Evolutionary conservation across 2,329 filamentous ascomycete genomes (phyloP).

Genomic region (Dryadomyces quercivorus): DNA sequence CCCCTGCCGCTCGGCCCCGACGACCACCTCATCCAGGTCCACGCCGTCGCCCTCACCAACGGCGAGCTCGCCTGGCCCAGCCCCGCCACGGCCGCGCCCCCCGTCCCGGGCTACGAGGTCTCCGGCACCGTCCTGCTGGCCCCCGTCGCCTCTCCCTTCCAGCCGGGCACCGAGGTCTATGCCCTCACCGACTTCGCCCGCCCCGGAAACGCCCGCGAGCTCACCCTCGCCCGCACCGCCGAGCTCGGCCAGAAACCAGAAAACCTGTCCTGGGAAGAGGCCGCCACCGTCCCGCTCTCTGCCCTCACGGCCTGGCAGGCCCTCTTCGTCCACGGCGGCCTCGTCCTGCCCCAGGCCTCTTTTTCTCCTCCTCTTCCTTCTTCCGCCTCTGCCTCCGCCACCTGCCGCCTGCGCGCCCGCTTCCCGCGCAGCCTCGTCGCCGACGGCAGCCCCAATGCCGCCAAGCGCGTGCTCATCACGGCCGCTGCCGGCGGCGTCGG

Average conservation of each 20-base stretch:
- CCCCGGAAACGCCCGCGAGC: slow-evolving; percentile 13
- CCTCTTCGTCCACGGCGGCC: slow-evolving; percentile 13
- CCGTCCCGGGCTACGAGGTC: slow-evolving; percentile 19
- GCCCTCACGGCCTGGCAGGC: slow-evolving; percentile 15
- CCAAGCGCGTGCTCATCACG: slow-evolving; percentile 15
- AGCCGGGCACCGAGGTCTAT: slow-evolving; percentile 18
- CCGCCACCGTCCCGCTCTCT: slow-evolving; percentile 14
- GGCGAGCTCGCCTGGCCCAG: slow-evolving; percentile 17
- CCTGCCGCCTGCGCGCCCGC: background rate
- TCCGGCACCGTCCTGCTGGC: slow-evolving; percentile 17
- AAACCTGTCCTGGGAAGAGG: slow-evolving; percentile 15
- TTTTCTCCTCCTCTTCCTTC: background rate
- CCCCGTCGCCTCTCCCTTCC: slow-evolving; percentile 15
- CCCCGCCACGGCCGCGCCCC: slow-evolving; percentile 1
- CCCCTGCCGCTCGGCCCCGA: slow-evolving; percentile 9
- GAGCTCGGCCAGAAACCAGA: slow-evolving; percentile 13
- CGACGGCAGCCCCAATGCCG: slow-evolving; percentile 4
- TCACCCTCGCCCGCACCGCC: slow-evolving; percentile 8
- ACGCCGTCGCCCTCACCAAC: slow-evolving; percentile 18
- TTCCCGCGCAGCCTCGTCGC: background rate
- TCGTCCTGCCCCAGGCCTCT: slow-evolving; percentile 2
- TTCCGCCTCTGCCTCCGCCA: background rate
- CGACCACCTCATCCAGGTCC: slow-evolving; percentile 18
- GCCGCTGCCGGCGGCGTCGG: slow-evolving; percentile 14
- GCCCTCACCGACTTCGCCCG: slow-evolving; percentile 14